phyloP scores from a whole-genome alignment of 73 alveolate genomes.

The Tetrahymena malaccensis region DNA sequence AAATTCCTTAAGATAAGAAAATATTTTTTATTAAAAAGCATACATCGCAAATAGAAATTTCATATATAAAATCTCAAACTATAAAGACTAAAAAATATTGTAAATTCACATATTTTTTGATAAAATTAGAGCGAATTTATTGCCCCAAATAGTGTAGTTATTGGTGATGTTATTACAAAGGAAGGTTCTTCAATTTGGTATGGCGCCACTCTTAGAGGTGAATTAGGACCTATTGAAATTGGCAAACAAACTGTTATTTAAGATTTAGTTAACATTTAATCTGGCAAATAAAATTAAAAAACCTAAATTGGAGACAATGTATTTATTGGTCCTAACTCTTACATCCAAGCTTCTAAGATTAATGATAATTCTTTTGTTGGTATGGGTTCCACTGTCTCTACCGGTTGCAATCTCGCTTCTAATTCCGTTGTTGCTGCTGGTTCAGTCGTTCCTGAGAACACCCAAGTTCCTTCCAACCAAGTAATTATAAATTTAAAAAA shows the following conservation, averaged over 20 bases:
- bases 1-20: too few relatives aligned
- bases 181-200: slow-evolving; percentile 63
- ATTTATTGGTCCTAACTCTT: slow-evolving; percentile 61
- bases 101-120: slow-evolving; percentile 14
- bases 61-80: not conserved
- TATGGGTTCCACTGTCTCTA: slow-evolving; percentile 63
- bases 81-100: not conserved
- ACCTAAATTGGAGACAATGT: slow-evolving; percentile 50
- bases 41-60: not conserved
- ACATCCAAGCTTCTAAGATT: slow-evolving; percentile 49
- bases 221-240: slow-evolving; percentile 40
- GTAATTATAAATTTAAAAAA: not conserved
- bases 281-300: not conserved
- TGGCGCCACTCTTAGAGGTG: slow-evolving; percentile 64
- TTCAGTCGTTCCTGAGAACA: slow-evolving; percentile 55
- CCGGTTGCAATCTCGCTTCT: slow-evolving; percentile 47
- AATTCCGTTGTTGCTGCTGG: slow-evolving; percentile 76
- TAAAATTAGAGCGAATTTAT: slow-evolving; percentile 37
- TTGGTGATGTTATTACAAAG: slow-evolving; percentile 50
- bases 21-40: not conserved
- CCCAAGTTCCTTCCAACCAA: slow-evolving; percentile 51
- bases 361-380: slow-evolving; percentile 62
- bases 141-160: slow-evolving; percentile 64
- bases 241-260: slow-evolving; percentile 59
- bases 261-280: slow-evolving; percentile 39